These are phyloP conservation scores for Neotropicomus parvogracilis DNA, from an alignment of 1,284 basidiomycete genomes.

Conservation along the genomic window DNA sequence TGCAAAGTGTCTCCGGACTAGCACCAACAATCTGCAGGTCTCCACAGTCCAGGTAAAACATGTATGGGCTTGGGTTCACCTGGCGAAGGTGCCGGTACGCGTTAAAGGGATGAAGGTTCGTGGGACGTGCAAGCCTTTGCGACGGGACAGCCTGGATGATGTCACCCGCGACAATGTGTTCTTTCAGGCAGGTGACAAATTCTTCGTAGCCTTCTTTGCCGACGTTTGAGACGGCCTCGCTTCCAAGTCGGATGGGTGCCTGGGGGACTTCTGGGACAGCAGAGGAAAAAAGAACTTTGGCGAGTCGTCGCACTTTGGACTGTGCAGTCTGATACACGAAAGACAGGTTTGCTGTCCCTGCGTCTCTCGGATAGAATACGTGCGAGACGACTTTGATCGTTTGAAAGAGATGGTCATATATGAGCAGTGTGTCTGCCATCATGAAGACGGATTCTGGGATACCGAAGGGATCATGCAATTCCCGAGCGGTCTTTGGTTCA, in stretches of 20 bases:
- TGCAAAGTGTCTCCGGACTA: conserved; percentile 96
- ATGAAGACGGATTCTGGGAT: conserved; percentile 97
- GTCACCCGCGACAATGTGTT: conserved; percentile 93
- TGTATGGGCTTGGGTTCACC: conserved; percentile 97
- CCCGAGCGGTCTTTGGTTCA: conserved; percentile 84
- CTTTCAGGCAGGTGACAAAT: conserved; percentile 90
- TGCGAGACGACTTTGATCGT: conserved; percentile 94
- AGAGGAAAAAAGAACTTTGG: conserved; percentile 60
- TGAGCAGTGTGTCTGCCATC: conserved; percentile 90
- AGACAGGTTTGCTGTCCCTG: conserved; percentile 59
- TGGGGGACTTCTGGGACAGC: conserved; percentile 67
- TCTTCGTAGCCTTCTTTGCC: conserved; percentile 90
- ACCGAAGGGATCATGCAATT: conserved; percentile 70
- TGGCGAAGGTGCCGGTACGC: conserved; percentile 90
- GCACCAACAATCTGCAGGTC: conserved; percentile 94
- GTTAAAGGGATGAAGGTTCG: conserved; percentile 94
- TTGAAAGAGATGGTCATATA: conserved; percentile 98
- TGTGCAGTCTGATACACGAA: conserved; percentile 83
- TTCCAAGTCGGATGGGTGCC: conserved; percentile 66
- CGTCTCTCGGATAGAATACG: conserved; percentile 77
- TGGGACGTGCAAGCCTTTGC: conserved; percentile 84
- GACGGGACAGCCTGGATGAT: conserved; percentile 99
- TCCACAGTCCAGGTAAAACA: conserved; percentile 97
- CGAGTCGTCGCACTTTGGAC: conserved; percentile 71
- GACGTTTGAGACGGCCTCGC: conserved; percentile 82